Conservation (phyloP, 2,329 filamentous ascomycete genomes). For the Phaeosphaeriaceae sp. region DNA sequence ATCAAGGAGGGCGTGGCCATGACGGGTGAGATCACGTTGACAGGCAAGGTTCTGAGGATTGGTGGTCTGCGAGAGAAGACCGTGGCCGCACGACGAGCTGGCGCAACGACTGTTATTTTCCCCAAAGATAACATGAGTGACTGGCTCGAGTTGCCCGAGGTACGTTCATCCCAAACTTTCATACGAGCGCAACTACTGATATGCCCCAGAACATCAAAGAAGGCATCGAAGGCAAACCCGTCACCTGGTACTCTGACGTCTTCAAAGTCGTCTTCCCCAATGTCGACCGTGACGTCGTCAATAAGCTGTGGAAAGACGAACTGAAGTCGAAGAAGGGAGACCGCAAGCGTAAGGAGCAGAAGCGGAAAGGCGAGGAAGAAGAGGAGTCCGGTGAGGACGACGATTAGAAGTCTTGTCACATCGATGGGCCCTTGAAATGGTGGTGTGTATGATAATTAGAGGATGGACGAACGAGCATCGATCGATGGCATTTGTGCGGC, state of each 20-base stretch:
- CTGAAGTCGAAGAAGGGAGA: conserved; percentile 52
- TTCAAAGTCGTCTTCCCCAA: conserved; percentile 89
- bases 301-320: conserved; percentile 72
- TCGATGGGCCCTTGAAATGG: neutral
- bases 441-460: neutral
- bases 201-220: conserved; percentile 89
- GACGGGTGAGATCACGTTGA: conserved; percentile 97
- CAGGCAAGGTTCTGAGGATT: conserved; percentile 94
- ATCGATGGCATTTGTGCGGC: too few species aligned
- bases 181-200: conserved; percentile 15
- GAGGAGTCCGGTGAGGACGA: conserved; percentile 42
- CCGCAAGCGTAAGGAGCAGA: conserved; percentile 43
- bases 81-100: conserved; percentile 88
- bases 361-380: conserved; percentile 56
- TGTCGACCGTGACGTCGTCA: conserved; percentile 75
- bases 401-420: conserved; percentile 24
- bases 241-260: conserved; percentile 92
- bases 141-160: conserved; percentile 96
- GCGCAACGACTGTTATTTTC: conserved; percentile 93
- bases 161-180: conserved; percentile 57
- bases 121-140: conserved; percentile 94
- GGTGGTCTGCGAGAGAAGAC: conserved; percentile 96
- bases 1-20: conserved; percentile 91
- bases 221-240: conserved; percentile 88
- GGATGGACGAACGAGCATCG: too few species aligned